Percentiles rank a stretch among this genome's conserved stretches.
Evolutionary conservation across 73 alveolate genomes (phyloP).

Genomic region (Paramecium octaurelia): DNA sequence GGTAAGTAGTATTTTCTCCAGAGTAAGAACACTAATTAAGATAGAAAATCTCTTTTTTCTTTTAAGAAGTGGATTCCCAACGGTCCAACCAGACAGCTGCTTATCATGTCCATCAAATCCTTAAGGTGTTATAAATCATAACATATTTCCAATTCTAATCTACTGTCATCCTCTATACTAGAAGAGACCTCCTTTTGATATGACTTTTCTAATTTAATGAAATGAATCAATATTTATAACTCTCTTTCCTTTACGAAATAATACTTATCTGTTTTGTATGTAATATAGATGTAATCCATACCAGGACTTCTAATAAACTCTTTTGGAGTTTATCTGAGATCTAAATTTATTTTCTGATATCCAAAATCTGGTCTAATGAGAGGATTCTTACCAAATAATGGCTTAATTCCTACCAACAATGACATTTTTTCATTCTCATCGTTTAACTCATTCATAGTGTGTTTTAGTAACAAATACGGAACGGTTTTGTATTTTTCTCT

Average conservation of each 20-base stretch:
- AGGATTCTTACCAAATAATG: constrained; percentile 91
- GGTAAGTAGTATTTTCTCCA: constrained; percentile 69
- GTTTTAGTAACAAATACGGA: constrained; percentile 75
- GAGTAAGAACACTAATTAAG: constrained; percentile 55
- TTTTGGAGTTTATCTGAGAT: constrained; percentile 75
- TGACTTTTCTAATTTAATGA: constrained; percentile 83
- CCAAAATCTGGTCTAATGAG: constrained; percentile 91
- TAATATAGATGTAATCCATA: constrained; percentile 86
- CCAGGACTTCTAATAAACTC: constrained; percentile 85
- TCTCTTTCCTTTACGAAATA: constrained; percentile 92
- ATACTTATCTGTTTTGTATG: constrained; percentile 88
- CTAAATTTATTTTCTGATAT: constrained; percentile 81
- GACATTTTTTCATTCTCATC: constrained; percentile 92
- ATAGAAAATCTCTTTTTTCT: constrained; percentile 70
- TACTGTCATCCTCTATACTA: constrained; percentile 44
- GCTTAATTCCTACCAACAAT: constrained; percentile 85
- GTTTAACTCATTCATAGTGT: constrained; percentile 72
- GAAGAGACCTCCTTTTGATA: not conserved
- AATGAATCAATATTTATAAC: constrained; percentile 79
- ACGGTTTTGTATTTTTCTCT: constrained; percentile 71
- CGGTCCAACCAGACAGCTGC: constrained; percentile 75
- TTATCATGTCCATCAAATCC: constrained; percentile 65
- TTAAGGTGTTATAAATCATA: constrained; percentile 67
- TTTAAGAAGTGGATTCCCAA: constrained; percentile 68
- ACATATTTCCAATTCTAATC: constrained; percentile 50